Evolutionary conservation across 2,329 filamentous ascomycete genomes (phyloP).

Genomic region (Claviceps africana): DNA sequence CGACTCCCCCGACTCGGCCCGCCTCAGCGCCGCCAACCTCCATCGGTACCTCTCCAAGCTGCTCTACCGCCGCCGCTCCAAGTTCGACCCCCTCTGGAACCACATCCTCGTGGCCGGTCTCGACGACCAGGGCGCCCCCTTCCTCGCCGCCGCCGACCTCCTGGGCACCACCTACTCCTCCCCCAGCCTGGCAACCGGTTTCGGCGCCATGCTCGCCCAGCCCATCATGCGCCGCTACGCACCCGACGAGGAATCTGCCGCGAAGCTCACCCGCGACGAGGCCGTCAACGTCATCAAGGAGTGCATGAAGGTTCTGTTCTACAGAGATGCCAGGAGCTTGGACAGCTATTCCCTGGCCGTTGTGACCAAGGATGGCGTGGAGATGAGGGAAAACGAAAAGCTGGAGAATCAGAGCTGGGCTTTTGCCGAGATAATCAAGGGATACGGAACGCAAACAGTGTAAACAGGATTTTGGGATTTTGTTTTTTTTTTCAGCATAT

Average conservation of each 20-base stretch:
- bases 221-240: conserved; percentile 76
- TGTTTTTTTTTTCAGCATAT: not conserved
- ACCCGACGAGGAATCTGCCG: conserved; percentile 67
- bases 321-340: conserved; percentile 85
- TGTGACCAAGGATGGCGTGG: conserved; percentile 77
- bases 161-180: conserved; percentile 83
- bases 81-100: conserved; percentile 98
- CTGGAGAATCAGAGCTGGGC: conserved; percentile 95
- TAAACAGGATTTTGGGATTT: not conserved
- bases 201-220: conserved; percentile 82
- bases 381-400: conserved; percentile 71
- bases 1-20: conserved; percentile 27
- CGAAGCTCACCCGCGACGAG: conserved; percentile 58
- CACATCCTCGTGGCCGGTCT: conserved; percentile 82
- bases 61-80: conserved; percentile 84
- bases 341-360: conserved; percentile 86
- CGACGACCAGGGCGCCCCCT: conserved; percentile 65
- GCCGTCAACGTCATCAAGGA: conserved; percentile 73
- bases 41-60: conserved; percentile 95
- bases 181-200: conserved; percentile 84
- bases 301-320: conserved; percentile 97
- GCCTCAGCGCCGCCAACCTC: conserved; percentile 80
- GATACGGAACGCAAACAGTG: conserved; percentile 77
- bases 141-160: conserved; percentile 82
- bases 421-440: conserved; percentile 87